These are phyloP conservation scores for Monosporozyma servazzii DNA, from an alignment of 805 yeast genomes.

Conservation along the genomic window DNA sequence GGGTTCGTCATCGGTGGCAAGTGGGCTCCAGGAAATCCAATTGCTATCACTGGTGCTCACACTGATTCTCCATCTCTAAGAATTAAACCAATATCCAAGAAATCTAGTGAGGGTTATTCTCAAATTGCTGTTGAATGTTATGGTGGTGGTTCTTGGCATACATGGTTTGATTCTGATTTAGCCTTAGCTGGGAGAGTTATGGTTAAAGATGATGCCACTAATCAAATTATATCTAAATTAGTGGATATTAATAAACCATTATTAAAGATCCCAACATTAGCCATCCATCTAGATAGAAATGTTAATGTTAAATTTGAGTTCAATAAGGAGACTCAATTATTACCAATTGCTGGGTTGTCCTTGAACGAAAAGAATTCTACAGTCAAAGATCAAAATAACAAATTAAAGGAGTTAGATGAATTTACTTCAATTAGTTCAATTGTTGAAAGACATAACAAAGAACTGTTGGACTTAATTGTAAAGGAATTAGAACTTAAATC, in stretches of 20 bases:
- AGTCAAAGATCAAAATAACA: slow-evolving; percentile 21
- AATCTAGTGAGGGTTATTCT: slow-evolving; percentile 59
- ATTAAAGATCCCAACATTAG: slow-evolving; percentile 86
- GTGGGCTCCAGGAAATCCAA: slow-evolving; percentile 69
- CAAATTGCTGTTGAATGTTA: slow-evolving; percentile 91
- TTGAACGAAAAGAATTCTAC: slow-evolving; percentile 29
- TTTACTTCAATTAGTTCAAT: slow-evolving; percentile 58
- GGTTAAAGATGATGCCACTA: slow-evolving; percentile 38
- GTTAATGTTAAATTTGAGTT: slow-evolving; percentile 74
- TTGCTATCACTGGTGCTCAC: slow-evolving; percentile 90
- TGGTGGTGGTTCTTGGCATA: slow-evolving; percentile 94
- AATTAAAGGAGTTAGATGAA: slow-evolving; percentile 30
- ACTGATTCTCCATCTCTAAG: slow-evolving; percentile 89
- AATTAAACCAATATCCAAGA: slow-evolving; percentile 78
- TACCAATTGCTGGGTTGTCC: slow-evolving; percentile 73
- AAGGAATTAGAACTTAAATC: slow-evolving; percentile 44
- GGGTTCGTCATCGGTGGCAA: slow-evolving; percentile 76
- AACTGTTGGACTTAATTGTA: slow-evolving; percentile 62
- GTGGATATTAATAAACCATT: slow-evolving; percentile 77
- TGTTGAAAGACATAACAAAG: slow-evolving; percentile 66
- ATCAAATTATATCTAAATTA: slow-evolving; percentile 51
- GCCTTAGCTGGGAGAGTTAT: slow-evolving; percentile 87
- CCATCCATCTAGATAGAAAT: slow-evolving; percentile 80
- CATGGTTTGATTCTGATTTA: slow-evolving; percentile 95
- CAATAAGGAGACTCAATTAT: slow-evolving; percentile 77